A percentile compares a stretch with the other conserved stretches of the same genome.
These are phyloP conservation scores for Huiozyma naganishii DNA, from an alignment of 805 yeast species.

Conservation along the genomic window DNA sequence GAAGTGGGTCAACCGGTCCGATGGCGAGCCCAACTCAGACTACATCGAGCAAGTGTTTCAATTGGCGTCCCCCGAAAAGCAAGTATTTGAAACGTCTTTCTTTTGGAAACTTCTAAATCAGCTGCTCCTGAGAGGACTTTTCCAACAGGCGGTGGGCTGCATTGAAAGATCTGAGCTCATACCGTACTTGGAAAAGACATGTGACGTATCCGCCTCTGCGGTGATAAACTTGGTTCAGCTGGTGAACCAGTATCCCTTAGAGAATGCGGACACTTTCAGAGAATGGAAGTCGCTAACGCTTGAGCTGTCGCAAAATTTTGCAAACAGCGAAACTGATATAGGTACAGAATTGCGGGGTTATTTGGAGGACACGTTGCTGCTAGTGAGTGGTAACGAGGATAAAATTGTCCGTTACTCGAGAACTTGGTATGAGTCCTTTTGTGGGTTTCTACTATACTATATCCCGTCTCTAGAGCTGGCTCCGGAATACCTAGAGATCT, in stretches of 20 bases:
- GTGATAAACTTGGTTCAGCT: conserved; percentile 27
- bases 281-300: conserved; percentile 29
- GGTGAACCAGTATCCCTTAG: conserved; percentile 29
- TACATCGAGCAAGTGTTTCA: conserved; percentile 35
- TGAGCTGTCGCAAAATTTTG: conserved; percentile 18
- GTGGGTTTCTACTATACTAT: conserved; percentile 47
- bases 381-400: conserved; percentile 30
- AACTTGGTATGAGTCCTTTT: conserved; percentile 60
- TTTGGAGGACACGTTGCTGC: conserved; percentile 24
- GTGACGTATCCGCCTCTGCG: conserved; percentile 20
- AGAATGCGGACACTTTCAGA: conserved; percentile 24
- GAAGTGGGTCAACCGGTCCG: conserved; percentile 61
- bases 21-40: conserved; percentile 51
- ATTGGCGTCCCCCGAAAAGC: conserved; percentile 26
- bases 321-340: conserved; percentile 15
- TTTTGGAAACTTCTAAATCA: conserved; percentile 58
- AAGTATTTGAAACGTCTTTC: conserved; percentile 30
- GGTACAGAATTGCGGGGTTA: conserved; percentile 21
- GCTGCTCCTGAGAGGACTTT: conserved; percentile 50
- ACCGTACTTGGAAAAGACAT: conserved; percentile 9
- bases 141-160: conserved; percentile 39
- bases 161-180: conserved; percentile 18
- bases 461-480: conserved; percentile 41
- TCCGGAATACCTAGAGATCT: conserved; percentile 31
- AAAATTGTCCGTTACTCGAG: conserved; percentile 42